Evolutionary conservation across 495 filamentous ascomycete species (phyloP).

Genomic region (Endocarpon pusillum): DNA sequence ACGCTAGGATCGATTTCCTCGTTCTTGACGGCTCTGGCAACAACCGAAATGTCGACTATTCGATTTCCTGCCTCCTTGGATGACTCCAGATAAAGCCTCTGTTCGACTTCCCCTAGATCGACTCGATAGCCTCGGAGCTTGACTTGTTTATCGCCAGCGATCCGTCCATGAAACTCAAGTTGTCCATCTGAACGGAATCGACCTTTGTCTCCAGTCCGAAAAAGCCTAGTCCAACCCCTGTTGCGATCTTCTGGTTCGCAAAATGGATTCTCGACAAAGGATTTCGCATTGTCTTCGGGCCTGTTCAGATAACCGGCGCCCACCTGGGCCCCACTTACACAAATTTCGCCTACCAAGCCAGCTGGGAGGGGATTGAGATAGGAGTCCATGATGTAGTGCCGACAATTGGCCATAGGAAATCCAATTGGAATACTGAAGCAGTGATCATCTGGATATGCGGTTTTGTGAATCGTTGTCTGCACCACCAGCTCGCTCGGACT

Average conservation of each 20-base stretch:
- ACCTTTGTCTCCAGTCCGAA: constrained; percentile 26
- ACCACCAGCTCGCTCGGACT: constrained; percentile 4
- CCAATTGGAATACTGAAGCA: constrained; percentile 4
- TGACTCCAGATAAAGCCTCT: constrained; percentile 1
- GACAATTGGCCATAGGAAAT: constrained; percentile 13
- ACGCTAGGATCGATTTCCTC: constrained; percentile 4
- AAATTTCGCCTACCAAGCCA: constrained; percentile 16
- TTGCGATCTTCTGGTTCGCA: background rate
- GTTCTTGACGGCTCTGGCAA: background rate
- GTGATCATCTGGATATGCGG: too few relatives aligned
- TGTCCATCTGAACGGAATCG: constrained; percentile 18
- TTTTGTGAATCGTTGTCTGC: constrained; percentile 2
- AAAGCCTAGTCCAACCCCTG: constrained; percentile 19
- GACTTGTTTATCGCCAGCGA: constrained; percentile 27
- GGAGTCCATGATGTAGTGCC: constrained; percentile 18
- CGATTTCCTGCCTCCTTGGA: too few relatives aligned
- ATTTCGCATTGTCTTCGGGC: constrained; percentile 4
- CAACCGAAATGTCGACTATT: too few relatives aligned
- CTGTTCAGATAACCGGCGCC: constrained; percentile 19
- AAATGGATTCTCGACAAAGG: constrained; percentile 14
- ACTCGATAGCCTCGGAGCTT: constrained; percentile 35
- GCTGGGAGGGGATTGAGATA: constrained; percentile 11
- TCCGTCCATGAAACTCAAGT: constrained; percentile 21
- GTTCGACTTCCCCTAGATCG: constrained; percentile 31
- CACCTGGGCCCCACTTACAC: constrained; percentile 19